Base-by-base conservation (phyloP, 108 stramenopile species). In the Skeletonema marinoi region DNA sequence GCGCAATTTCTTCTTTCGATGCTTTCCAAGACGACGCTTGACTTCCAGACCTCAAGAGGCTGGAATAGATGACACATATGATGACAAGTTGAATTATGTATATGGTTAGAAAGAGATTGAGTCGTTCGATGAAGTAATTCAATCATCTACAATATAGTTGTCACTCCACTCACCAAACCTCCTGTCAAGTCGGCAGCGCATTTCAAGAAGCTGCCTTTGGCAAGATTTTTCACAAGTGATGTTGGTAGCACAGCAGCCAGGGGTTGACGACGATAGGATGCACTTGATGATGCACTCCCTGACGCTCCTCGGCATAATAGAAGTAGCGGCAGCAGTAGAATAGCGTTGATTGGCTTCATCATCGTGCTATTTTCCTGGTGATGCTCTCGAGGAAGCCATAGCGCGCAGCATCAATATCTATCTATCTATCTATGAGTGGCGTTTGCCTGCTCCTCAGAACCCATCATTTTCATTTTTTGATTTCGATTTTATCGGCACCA, bases 41-140 rank as follows among this genome's bases (percentile, higher is more conserved):
- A 73, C 33, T 78, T 78, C 77, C 77, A 78, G 13, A 78, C 77
- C 42, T 78, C 77, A 13, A 72, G 71, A 36, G 77, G 77, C 71
- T 77, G 42, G 39, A 50, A n/a, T 41, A 32, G n/a, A 62, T 30
- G 17, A 25, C 10, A 60, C 6, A 69, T 32, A 32, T 3, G 0
- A 21, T 10, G 32, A 31, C 8, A 33, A 64, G 17, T 32, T 33
- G 63, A 64, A 33, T 64, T 14, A 31, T 14, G 0, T 31, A 19
- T 51, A 6, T 31, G 13, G 25, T 29, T 19, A 30, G 13, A 13
- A 39, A 39, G 31, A 38, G 10, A n/a, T 14, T 39, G 32, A 63
- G 11, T 16, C 0, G 5, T 21, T 19, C 16, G 21, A 16, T 16
- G 14, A 32, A 33, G 29, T 65, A 13, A 32, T 33, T 31, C 63